Evolutionary conservation across 1,284 basidiomycete species (phyloP).

Genomic region (Cronartium ribicola): DNA sequence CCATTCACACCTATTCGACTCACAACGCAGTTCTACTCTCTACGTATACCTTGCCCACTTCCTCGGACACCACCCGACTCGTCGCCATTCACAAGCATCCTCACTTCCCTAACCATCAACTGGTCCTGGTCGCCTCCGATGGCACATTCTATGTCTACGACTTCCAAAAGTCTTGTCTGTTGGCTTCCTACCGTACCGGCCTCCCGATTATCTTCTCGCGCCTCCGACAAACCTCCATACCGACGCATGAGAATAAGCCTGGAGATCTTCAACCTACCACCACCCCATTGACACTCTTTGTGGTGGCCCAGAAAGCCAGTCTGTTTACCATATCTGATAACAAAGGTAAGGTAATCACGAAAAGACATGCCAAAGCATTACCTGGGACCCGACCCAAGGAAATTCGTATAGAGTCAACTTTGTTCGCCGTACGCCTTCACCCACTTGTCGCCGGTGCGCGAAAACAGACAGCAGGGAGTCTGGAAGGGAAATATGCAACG

Average conservation of each 20-base stretch:
- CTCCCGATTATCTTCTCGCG: neutral
- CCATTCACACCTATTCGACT: conserved; percentile 38
- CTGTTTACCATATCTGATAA: neutral
- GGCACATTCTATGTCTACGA: conserved; percentile 32
- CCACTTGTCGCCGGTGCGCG: neutral
- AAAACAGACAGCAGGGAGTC: neutral
- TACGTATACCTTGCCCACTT: conserved; percentile 19
- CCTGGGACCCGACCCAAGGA: neutral
- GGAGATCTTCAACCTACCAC: neutral
- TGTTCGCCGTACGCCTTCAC: neutral
- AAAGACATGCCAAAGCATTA: neutral
- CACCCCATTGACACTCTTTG: neutral
- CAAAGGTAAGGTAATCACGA: neutral
- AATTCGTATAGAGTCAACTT: neutral
- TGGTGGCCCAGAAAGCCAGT: conserved; percentile 4
- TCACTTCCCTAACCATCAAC: conserved; percentile 15
- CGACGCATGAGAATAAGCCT: neutral
- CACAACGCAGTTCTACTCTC: conserved; percentile 13
- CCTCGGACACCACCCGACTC: conserved; percentile 1
- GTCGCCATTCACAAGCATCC: conserved; percentile 36
- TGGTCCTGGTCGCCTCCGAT: conserved; percentile 26
- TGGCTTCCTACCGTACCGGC: conserved; percentile 16
- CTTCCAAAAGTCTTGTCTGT: conserved; percentile 11
- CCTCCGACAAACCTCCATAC: neutral
- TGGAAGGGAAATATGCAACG: neutral